Conservation (phyloP, 179 eudicot genomes). For the Carnegiea gigantea region DNA sequence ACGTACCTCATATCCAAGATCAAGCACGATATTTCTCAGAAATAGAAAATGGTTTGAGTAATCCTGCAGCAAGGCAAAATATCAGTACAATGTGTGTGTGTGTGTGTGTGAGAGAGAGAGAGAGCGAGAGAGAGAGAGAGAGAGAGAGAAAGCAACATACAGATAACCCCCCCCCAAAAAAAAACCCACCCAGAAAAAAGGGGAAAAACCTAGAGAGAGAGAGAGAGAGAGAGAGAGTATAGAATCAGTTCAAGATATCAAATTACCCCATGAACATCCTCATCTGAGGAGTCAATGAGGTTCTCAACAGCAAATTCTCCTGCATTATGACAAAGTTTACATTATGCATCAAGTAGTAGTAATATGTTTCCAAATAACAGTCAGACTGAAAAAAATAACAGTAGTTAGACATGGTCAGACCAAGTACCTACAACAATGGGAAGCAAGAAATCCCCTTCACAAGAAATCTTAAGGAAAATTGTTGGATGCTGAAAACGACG, state of each 20-base stretch:
- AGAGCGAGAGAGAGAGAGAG: neutral
- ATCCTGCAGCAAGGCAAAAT: conserved; percentile 44
- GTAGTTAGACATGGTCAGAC: conserved; percentile 8
- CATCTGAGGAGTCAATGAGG: conserved; percentile 55
- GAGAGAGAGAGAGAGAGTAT: neutral
- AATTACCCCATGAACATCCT: conserved; percentile 57
- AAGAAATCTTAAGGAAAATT: conserved; percentile 73
- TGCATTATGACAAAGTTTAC: conserved; percentile 28
- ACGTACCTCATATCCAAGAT: conserved; percentile 65
- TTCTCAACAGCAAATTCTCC: conserved; percentile 73
- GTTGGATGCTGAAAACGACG: conserved; percentile 67
- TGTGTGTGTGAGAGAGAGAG: neutral
- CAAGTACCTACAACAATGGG: conserved; percentile 73
- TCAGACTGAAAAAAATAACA: conserved; percentile 1
- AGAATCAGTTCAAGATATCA: neutral
- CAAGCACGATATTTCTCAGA: conserved; percentile 42
- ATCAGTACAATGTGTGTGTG: conserved; percentile 1
- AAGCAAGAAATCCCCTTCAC: conserved; percentile 73
- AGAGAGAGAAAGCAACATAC: too few species aligned
- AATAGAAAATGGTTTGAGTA: conserved; percentile 57
- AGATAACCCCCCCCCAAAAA: neutral
- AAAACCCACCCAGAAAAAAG: neutral
- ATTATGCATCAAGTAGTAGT: neutral
- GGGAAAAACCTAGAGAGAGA: neutral
- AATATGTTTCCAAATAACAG: neutral